Evolutionary conservation across 331 rosid species (phyloP), one percentile per base, ranked within the genome.

Genomic region (Phaseolus coccineus): DNA sequence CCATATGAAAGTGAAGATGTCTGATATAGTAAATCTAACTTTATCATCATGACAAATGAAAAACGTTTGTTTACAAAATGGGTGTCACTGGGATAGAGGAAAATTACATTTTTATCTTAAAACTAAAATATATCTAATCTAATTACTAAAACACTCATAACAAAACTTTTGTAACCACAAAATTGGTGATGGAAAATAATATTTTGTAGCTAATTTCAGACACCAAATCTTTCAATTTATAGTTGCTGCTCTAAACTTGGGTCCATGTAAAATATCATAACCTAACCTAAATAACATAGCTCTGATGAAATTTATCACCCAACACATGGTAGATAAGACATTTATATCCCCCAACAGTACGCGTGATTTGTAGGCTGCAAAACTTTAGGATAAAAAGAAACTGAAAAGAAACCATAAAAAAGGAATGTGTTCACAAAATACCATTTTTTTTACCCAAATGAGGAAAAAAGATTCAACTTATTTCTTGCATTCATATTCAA

Each of bases 1-100:
- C 84, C 85, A n/a, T 48, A 81, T 79, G 73, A 56, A 73, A 80
- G 89, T 82, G 83, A 66, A 75, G 64, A 11, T 16, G 62, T 71
- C 69, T 86, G 84, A 72, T 84, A 51, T 52, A 69, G 59, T 57
- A 58, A 48, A 24, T 72, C 68, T 39, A 50, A 71, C 79, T 80
- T 81, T 37, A 69, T 35, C 51, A 69, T 83, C 82, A 84, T 84
- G 58, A 78, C 74, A 77, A 25, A 68, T 5, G 52, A 16, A 55
- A 53, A 53, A 52, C 37, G 73, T 50, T 33, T 42, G 50, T 13
- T 19, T 30, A 22, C 28, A 63, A 63, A 19, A 28, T 27, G 69
- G 3, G 39, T 73, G 6, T 57, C 69, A 28, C 4, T 15, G 16
- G 16, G 15, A 16, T 15, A 70, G 9, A 2, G 4, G 0, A 42